These are phyloP conservation scores for Sarcomyxa edulis DNA, from an alignment of 768 basidiomycete species.

Conservation along the genomic window DNA sequence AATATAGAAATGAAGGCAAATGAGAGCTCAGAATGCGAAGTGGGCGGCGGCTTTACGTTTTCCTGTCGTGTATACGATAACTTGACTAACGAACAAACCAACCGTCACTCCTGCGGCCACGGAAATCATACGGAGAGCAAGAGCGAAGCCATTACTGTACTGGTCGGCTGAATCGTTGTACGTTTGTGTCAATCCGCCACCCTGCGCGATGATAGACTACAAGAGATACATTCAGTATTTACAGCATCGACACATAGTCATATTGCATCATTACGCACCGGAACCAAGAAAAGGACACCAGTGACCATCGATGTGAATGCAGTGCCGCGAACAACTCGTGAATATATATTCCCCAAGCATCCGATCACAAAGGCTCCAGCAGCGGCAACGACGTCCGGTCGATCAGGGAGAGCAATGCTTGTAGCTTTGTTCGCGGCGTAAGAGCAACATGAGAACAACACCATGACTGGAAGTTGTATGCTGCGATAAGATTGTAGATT, in stretches of 20 bases:
- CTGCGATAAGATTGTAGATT: slow-evolving; percentile 72
- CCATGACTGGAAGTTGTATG: slow-evolving; percentile 73
- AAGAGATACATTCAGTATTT: slow-evolving; percentile 2
- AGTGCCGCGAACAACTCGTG: slow-evolving; percentile 68
- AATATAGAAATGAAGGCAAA: not conserved
- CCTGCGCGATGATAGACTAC: slow-evolving; percentile 73
- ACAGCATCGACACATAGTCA: not conserved
- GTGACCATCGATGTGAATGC: slow-evolving; percentile 92
- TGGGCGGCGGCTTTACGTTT: slow-evolving; percentile 66
- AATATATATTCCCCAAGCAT: slow-evolving; percentile 77
- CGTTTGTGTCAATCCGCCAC: slow-evolving; percentile 61
- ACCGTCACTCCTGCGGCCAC: slow-evolving; percentile 85
- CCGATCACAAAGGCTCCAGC: slow-evolving; percentile 77
- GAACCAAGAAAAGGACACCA: slow-evolving; percentile 86
- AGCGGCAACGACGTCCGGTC: slow-evolving; percentile 72
- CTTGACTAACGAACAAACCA: slow-evolving; percentile 77
- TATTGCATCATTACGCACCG: slow-evolving; percentile 43
- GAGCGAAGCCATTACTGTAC: slow-evolving; percentile 72
- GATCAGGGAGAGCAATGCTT: slow-evolving; percentile 54
- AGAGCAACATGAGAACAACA: slow-evolving; percentile 68
- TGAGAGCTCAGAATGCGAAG: slow-evolving; percentile 59
- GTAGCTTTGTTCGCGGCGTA: slow-evolving; percentile 67
- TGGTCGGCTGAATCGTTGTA: slow-evolving; percentile 58
- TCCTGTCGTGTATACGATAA: slow-evolving; percentile 74
- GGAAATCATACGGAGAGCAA: slow-evolving; percentile 79